Base-by-base conservation (phyloP, 306 rosid genomes). In the Cercis canadensis region DNA sequence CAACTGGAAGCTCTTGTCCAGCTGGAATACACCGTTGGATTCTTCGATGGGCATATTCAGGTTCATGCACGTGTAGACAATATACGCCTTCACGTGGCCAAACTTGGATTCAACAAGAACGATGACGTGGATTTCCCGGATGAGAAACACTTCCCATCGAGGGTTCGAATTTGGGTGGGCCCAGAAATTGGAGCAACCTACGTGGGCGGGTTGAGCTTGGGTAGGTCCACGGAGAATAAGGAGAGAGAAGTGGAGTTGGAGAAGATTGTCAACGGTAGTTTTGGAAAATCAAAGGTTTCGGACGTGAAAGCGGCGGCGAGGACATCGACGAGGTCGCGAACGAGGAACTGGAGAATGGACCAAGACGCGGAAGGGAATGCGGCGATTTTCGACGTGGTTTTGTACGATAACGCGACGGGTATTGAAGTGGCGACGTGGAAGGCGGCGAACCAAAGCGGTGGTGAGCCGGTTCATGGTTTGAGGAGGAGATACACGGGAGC, bases 291-390 rank as follows among this genome's bases (percentile, higher is more conserved):
- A 0, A 34, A 72, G 14, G 8, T 55, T 57, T 66, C 89, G 0
- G 79, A 78, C 37, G 84, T 84, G 72, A 82, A 82, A 46, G 78
- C 88, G 0, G 24, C 63, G 4, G 80, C 82, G 47, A 84, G 62
- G 65, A 72, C 79, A 7, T 76, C 85, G 29, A 82, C 86, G 46
- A 85, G 71, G 65, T 59, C 37, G 40, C 72, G 57, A 53, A 75
- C 41, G 10, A 86, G 8, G 84, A 88, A 80, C 14, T 93, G 98
- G 98, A 84, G 97, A 66, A 79, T 90, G 96, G 97, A 93, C 60
- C 97, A 88, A 16, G 98, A 94, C 1, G 90, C 87, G 0, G 96
- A 94, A 34, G 97, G 98, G 12, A 90, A 88, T 37, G 89, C 94
- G 0, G 96, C 92, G 0, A 80, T 93, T 47, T 90, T 88, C 55